Conservation (phyloP, 306 rosid genomes). For the Carpinus viminea region DNA sequence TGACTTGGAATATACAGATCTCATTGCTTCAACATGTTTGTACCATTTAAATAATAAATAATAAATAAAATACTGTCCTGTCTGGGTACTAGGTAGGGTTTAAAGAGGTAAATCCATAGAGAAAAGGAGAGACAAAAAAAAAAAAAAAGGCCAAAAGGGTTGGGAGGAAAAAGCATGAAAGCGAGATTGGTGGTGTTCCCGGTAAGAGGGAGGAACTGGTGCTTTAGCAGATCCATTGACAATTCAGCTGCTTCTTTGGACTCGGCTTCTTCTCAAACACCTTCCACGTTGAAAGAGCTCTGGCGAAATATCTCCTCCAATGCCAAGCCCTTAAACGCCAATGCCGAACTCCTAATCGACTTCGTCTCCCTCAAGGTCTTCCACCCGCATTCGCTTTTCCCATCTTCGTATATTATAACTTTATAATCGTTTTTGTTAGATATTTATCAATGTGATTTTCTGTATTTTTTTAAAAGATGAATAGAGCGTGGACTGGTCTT, state of each 20-base stretch:
- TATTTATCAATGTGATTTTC: not conserved
- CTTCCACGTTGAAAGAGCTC: conserved; percentile 61
- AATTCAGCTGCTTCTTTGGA: conserved; percentile 30
- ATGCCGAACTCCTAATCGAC: conserved; percentile 64
- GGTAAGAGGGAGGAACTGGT: conserved; percentile 81
- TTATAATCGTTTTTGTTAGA: no score
- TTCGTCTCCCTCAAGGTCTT: conserved; percentile 65
- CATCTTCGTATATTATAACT: not conserved
- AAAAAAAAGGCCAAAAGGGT: not conserved
- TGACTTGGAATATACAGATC: conserved; percentile 2
- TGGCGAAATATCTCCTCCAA: conserved; percentile 41
- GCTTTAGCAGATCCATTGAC: conserved; percentile 68
- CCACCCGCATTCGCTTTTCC: not conserved
- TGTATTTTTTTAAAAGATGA: conserved; percentile 54
- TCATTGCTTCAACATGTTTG: no score
- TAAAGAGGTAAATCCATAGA: not conserved
- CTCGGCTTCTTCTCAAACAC: conserved; percentile 41
- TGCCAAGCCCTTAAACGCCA: conserved; percentile 44
- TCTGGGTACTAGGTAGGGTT: not conserved
- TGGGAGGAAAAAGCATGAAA: conserved; percentile 44
- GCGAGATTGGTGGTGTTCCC: conserved; percentile 90
- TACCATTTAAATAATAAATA: no score
- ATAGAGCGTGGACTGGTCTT: conserved; percentile 68
- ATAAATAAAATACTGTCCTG: not conserved
- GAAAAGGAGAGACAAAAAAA: not conserved